Evolutionary conservation across 164 flowering plant species (phyloP).

Genomic region (Umbilicus rupestris): DNA sequence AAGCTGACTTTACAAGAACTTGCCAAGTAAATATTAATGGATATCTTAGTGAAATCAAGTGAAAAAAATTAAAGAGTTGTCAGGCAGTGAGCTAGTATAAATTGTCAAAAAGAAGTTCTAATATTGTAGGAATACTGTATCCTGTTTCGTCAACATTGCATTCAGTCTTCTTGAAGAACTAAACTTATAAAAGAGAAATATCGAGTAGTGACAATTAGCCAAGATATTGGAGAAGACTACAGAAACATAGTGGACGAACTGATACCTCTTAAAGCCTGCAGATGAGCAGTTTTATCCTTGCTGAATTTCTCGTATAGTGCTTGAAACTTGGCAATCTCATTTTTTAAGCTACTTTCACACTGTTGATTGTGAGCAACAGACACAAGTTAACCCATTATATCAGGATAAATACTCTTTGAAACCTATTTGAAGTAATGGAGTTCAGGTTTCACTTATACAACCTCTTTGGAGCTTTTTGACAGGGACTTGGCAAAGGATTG

Average conservation of each 20-base stretch:
- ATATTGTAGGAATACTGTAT: background rate
- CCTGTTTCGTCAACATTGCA: too few species aligned
- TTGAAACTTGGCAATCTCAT: slow-evolving; percentile 64
- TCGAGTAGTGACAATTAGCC: background rate
- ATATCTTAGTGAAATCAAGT: too few species aligned
- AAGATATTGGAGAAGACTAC: background rate
- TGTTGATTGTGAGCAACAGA: slow-evolving; percentile 16
- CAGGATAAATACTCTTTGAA: background rate
- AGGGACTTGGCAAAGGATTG: slow-evolving; percentile 70
- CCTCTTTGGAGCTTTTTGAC: slow-evolving; percentile 91
- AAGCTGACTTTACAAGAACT: background rate
- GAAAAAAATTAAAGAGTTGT: too few species aligned
- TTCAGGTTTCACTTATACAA: slow-evolving; percentile 10
- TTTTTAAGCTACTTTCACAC: slow-evolving; percentile 71
- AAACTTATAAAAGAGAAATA: background rate
- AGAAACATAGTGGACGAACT: background rate
- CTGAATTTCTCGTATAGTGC: slow-evolving; percentile 53
- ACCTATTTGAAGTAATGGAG: background rate
- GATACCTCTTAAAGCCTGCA: slow-evolving; percentile 61
- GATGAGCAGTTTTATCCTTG: slow-evolving; percentile 59
- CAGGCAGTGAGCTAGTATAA: background rate
- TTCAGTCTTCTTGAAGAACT: background rate
- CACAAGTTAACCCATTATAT: background rate
- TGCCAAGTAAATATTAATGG: too few species aligned
- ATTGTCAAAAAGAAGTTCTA: background rate